Conservation (phyloP, 108 stramenopile species). For the Nannochloropsis salina region DNA sequence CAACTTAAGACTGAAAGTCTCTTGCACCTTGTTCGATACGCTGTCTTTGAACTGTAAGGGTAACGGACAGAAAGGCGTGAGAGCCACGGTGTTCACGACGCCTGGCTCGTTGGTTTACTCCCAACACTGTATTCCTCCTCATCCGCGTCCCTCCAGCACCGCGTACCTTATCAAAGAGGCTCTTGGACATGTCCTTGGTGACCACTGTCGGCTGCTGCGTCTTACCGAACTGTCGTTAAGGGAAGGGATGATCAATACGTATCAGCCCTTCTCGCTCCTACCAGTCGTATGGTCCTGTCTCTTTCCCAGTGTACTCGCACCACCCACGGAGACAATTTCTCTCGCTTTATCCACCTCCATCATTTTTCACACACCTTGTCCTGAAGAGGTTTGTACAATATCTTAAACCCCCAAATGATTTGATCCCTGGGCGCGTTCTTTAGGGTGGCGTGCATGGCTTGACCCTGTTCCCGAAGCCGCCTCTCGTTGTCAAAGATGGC, state of each 20-base stretch:
- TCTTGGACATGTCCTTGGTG: neutral
- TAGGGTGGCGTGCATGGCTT: neutral
- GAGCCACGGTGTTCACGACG: neutral
- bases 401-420: constrained; percentile 4
- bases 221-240: neutral
- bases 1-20: neutral
- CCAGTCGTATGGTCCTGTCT: neutral
- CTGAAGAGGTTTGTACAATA: constrained; percentile 9
- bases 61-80: neutral
- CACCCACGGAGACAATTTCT: neutral
- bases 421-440: neutral
- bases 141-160: neutral
- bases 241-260: neutral
- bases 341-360: too few relatives aligned
- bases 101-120: neutral
- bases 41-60: neutral
- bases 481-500: neutral
- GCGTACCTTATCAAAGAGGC: constrained; percentile 13
- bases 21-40: neutral
- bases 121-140: neutral
- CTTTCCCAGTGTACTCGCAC: neutral
- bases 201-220: neutral
- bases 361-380: neutral
- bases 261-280: neutral
- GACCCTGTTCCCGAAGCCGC: neutral